Evolutionary conservation across 2,329 filamentous ascomycete species (phyloP), one percentile per base, ranked within the genome.

Genomic region (Xylariales sp.): DNA sequence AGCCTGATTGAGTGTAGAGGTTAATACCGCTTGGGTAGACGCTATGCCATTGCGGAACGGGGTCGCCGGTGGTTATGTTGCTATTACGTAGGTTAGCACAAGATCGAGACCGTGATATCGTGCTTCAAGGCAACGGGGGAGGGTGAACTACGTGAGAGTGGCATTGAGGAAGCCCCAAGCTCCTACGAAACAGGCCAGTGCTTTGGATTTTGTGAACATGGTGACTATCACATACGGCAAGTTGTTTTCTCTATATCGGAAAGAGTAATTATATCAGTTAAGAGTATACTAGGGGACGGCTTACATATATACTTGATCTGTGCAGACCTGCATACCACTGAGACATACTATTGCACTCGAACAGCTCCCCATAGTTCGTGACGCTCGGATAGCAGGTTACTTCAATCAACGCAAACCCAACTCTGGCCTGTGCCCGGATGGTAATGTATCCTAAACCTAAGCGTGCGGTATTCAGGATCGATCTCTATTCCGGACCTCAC

Each of bases 101-200:
- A 8, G 36, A 10, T 8, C 36, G 6, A 10, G 36, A 39, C 36
- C 3, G 9, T 39, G 36, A 39, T 16, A 32, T 12, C 5, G 36
- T 10, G 23, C 49, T 12, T 34, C 28, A 52, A 39, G 30, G 10
- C n/a, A 10, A 23, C 5, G 52, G 2, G 14, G 28, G 28, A 18
- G 8, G 34, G 10, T 14, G n/a, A 30, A 2, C 52, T 54, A 54
- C 34, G 34, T 41, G 52, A 54, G 52, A 41, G 52, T 54, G 9
- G 52, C 50, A 36, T 53, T 53, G 8, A 53, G 3, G 32, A 53
- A 16, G 14, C 34, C n/a, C 52, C 34, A 54, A 39, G 52, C 52
- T 14, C 52, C n/a, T 18, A 39, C 5, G 52, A 54, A 54, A 39
- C 50, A 39, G 3, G 18, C 9, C 7, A 34, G 7, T 18, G 50